Evolutionary conservation across 2,329 filamentous ascomycete species (phyloP).

Genomic region (Beauveria sp.): DNA sequence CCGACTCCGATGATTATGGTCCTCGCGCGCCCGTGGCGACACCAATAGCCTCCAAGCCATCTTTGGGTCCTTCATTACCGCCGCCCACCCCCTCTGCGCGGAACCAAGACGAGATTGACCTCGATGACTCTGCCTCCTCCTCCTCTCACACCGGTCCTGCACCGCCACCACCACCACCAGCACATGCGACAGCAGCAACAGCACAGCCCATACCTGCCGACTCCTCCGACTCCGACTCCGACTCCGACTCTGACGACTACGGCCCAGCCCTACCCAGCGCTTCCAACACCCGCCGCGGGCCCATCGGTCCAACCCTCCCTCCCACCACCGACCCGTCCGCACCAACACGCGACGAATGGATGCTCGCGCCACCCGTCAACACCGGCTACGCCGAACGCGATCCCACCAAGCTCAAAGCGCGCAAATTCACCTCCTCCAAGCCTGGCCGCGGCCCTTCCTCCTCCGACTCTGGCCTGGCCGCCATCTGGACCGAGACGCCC

Average conservation of each 20-base stretch:
- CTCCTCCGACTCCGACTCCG: conserved; percentile 20
- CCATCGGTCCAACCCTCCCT: conserved; percentile 28
- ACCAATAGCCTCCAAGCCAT: conserved; percentile 14
- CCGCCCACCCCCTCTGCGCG: neutral
- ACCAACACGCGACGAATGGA: conserved; percentile 74
- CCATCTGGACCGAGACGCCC: conserved; percentile 86
- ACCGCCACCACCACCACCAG: conserved; percentile 24
- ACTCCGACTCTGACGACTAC: conserved; percentile 37
- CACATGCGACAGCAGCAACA: conserved; percentile 14
- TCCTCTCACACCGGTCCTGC: conserved; percentile 29
- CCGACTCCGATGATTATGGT: conserved; percentile 33
- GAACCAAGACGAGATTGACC: conserved; percentile 35
- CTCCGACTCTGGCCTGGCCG: conserved; percentile 39
- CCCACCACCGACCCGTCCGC: conserved; percentile 22
- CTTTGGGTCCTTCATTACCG: conserved; percentile 18
- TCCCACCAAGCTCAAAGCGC: conserved; percentile 72
- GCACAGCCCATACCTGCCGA: conserved; percentile 20
- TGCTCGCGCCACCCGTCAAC: conserved; percentile 61
- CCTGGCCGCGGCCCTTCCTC: conserved; percentile 13
- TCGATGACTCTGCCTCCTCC: conserved; percentile 28
- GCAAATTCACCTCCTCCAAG: conserved; percentile 67
- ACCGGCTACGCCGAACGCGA: conserved; percentile 57
- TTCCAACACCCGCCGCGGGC: conserved; percentile 40
- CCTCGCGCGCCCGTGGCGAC: conserved; percentile 22
- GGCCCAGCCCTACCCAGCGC: conserved; percentile 47